phyloP scores from a whole-genome alignment of 371 early-diverging fungal species.

The Gilbertella persicaria region DNA sequence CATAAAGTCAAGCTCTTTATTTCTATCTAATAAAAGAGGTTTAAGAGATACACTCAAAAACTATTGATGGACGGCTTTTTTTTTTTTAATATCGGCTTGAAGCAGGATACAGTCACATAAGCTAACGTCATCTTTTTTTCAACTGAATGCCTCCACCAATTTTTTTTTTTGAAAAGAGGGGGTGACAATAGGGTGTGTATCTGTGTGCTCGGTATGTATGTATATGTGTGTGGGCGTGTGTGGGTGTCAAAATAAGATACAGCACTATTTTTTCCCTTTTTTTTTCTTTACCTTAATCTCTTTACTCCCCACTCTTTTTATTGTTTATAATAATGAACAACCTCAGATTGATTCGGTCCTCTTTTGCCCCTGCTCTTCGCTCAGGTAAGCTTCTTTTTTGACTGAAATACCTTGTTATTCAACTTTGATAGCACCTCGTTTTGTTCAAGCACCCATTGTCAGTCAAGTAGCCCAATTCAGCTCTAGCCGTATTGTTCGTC shows the following conservation, averaged over 20 bases:
- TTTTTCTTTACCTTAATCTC: conserved; percentile 8
- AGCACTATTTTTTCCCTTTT: background rate
- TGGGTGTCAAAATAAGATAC: background rate
- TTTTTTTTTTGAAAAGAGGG: too few relatives aligned
- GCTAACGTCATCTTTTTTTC: background rate
- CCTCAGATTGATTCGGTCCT: conserved; percentile 23
- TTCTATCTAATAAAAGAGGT: too few relatives aligned
- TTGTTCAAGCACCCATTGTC: conserved; percentile 39
- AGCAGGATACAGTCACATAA: background rate
- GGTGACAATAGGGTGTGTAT: too few relatives aligned
- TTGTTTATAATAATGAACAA: conserved; percentile 18
- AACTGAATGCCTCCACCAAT: too few relatives aligned
- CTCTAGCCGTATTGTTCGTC: conserved; percentile 30
- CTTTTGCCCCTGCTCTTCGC: conserved; percentile 7
- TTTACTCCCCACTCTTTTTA: conserved; percentile 19
- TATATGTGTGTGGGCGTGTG: background rate
- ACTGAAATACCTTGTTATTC: background rate
- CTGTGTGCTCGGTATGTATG: background rate
- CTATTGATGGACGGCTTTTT: too few relatives aligned
- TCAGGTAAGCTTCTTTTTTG: conserved; percentile 7
- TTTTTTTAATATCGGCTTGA: too few relatives aligned
- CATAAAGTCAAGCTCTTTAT: too few relatives aligned
- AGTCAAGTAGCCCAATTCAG: conserved; percentile 44
- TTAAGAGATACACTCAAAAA: too few relatives aligned
- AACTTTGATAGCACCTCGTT: conserved; percentile 28